Evolutionary conservation across 2,329 filamentous ascomycete species (phyloP).

Genomic region (Exophiala calicioides): DNA sequence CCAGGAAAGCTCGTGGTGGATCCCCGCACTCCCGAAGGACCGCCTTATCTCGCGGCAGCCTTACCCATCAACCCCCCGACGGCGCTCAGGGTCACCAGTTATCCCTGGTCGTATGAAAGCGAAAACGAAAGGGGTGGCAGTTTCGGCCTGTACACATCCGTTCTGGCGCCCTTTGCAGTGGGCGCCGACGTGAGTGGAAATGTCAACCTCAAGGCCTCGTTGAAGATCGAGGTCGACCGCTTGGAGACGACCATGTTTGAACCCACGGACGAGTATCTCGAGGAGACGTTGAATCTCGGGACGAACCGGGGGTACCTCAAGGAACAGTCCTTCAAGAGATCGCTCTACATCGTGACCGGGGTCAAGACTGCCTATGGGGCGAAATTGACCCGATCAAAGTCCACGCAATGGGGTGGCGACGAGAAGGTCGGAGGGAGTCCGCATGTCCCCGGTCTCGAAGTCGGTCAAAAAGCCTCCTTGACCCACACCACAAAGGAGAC

Average conservation of each 20-base stretch:
- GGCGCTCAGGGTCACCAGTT: slow-evolving; percentile 1
- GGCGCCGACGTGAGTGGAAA: slow-evolving; percentile 8
- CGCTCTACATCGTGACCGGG: slow-evolving; percentile 4
- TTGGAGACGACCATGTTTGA: slow-evolving; percentile 8
- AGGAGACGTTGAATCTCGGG: slow-evolving; percentile 2
- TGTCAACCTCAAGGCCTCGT: neutral
- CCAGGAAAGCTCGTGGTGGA: slow-evolving; percentile 7
- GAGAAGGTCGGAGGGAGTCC: slow-evolving; percentile 7
- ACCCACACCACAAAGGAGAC: neutral
- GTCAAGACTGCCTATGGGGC: slow-evolving; percentile 10
- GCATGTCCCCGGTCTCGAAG: slow-evolving; percentile 5
- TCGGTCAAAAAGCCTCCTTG: slow-evolving; percentile 6
- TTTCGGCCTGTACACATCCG: slow-evolving; percentile 5
- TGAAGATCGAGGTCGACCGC: slow-evolving; percentile 9
- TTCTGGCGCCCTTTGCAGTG: neutral
- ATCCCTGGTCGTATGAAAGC: slow-evolving; percentile 2
- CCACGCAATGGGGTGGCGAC: neutral
- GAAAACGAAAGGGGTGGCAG: slow-evolving; percentile 1
- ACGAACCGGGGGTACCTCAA: slow-evolving; percentile 1
- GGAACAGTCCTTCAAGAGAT: slow-evolving; percentile 2
- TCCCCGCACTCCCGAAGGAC: slow-evolving; percentile 6
- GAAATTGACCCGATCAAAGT: neutral
- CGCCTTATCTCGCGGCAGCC: slow-evolving; percentile 3
- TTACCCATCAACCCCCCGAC: slow-evolving; percentile 4
- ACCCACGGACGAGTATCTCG: slow-evolving; percentile 4